These are phyloP conservation scores for Coniferiporia weirii DNA, from an alignment of 1,284 basidiomycete species.

Conservation along the genomic window DNA sequence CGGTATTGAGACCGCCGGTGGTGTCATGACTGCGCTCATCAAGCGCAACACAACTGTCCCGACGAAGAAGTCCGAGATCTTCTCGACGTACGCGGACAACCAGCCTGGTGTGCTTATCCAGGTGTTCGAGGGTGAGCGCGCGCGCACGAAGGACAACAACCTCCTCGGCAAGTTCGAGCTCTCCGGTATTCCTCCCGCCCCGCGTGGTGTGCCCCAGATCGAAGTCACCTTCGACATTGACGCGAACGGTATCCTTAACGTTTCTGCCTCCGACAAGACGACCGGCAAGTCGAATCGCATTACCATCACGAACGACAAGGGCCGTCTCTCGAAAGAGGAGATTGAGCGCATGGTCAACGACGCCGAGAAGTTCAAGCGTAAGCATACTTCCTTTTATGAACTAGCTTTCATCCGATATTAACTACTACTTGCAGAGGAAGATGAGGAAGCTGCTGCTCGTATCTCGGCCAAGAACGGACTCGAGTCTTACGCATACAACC, in stretches of 20 bases:
- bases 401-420: constrained; percentile 18
- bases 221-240: constrained; percentile 99
- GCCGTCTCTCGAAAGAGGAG: constrained; percentile 96
- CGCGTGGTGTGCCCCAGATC: constrained; percentile 97
- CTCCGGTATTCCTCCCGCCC: constrained; percentile 94
- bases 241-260: constrained; percentile 97
- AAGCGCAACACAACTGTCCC: constrained; percentile 99
- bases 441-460: constrained; percentile 76
- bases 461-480: constrained; percentile 85
- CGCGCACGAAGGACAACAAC: constrained; percentile 99
- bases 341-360: constrained; percentile 96
- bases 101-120: constrained; percentile 99
- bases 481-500: constrained; percentile 95
- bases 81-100: constrained; percentile 99
- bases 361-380: constrained; percentile 89
- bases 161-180: constrained; percentile 99
- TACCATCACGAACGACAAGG: constrained; percentile 98
- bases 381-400: constrained; percentile 22
- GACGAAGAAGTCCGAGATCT: constrained; percentile 98
- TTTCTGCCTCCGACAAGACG: constrained; percentile 95
- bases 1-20: constrained; percentile 98
- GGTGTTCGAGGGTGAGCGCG: constrained; percentile 99
- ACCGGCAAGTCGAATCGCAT: constrained; percentile 96
- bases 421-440: constrained; percentile 50
- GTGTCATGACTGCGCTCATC: constrained; percentile 98